Percentiles rank a stretch among this genome's conserved stretches.
Conservation (phyloP, 306 rosid species). For the Erythrophleum fordii region DNA sequence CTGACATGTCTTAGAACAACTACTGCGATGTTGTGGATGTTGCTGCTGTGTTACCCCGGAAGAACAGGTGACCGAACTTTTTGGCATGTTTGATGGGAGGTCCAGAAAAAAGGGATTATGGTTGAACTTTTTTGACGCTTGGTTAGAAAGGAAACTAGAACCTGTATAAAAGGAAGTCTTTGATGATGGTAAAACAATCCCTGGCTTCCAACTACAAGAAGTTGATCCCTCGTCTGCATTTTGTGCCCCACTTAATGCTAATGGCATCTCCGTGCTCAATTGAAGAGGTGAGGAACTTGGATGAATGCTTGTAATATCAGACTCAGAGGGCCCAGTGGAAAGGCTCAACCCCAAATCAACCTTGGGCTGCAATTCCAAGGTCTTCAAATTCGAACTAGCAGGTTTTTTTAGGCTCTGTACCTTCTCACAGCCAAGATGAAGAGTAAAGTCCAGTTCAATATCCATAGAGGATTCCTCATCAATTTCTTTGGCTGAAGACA, state of each 20-base stretch:
- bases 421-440: conserved; percentile 65
- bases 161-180: conserved; percentile 37
- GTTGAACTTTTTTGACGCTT: conserved; percentile 36
- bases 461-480: conserved; percentile 78
- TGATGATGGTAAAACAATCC: conserved; percentile 32
- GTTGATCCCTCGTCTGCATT: conserved; percentile 62
- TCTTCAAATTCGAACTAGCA: conserved; percentile 39
- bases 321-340: conserved; percentile 63
- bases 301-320: conserved; percentile 57
- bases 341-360: conserved; percentile 74
- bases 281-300: conserved; percentile 46
- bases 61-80: conserved; percentile 69
- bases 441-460: conserved; percentile 64
- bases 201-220: conserved; percentile 54
- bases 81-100: conserved; percentile 56
- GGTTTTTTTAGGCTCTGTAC: conserved; percentile 48
- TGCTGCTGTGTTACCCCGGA: conserved; percentile 64
- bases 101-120: conserved; percentile 41
- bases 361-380: conserved; percentile 46
- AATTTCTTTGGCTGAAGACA: conserved; percentile 75
- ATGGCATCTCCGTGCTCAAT: conserved; percentile 48
- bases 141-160: conserved; percentile 45
- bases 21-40: conserved; percentile 48
- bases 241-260: conserved; percentile 30
- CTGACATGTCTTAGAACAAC: conserved; percentile 68